These are phyloP conservation scores for Linnemannia exigua DNA, from an alignment of 192 early-diverging fungal genomes.

Conservation along the genomic window DNA sequence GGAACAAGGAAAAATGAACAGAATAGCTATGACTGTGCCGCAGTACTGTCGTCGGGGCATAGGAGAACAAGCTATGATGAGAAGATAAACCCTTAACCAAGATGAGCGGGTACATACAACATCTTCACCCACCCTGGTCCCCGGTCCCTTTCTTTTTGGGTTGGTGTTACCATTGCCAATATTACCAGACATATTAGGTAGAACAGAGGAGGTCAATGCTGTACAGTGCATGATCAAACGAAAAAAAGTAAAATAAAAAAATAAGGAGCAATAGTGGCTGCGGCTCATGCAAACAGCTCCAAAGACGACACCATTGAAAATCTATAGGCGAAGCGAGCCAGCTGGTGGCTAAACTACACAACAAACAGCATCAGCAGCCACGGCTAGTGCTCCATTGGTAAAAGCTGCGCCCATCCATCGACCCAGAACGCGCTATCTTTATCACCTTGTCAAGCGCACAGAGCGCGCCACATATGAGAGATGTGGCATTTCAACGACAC, in stretches of 20 bases:
- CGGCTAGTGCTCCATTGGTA: background rate
- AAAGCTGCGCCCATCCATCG: slow-evolving; percentile 3
- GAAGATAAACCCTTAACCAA: too few species aligned
- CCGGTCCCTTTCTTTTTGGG: too few species aligned
- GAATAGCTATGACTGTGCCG: too few species aligned
- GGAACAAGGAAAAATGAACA: too few species aligned
- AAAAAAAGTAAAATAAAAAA: background rate
- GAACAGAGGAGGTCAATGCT: background rate
- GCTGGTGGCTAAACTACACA: background rate
- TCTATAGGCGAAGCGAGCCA: background rate
- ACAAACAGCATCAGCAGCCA: background rate
- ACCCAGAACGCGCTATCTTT: background rate
- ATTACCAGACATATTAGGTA: too few species aligned
- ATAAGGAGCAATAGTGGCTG: background rate
- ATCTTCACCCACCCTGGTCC: too few species aligned
- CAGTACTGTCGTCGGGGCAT: too few species aligned
- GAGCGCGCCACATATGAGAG: too few species aligned
- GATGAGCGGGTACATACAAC: too few species aligned
- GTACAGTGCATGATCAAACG: too few species aligned
- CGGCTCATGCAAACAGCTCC: background rate
- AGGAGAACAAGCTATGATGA: too few species aligned
- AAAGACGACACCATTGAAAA: background rate
- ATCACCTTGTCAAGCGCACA: background rate
- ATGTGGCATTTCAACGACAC: background rate
- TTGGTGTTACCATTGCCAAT: too few species aligned